A percentile compares a stretch with the other conserved stretches of the same genome.
Evolutionary conservation across 768 basidiomycete species (phyloP).

Genomic region (Suillus paluster): DNA sequence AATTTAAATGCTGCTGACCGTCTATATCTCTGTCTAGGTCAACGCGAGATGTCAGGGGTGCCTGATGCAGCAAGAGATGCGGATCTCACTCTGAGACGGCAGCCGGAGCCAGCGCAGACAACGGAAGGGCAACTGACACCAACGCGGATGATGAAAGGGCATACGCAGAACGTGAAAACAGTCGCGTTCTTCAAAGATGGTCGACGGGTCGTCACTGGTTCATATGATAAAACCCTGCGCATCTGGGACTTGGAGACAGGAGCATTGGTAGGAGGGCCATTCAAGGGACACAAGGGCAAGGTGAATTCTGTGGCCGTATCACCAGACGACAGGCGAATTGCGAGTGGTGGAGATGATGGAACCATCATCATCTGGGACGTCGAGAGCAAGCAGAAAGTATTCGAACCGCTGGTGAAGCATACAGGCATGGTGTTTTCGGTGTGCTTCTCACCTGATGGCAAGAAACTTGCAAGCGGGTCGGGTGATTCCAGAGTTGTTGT

Average conservation of each 20-base stretch:
- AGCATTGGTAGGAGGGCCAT: not conserved
- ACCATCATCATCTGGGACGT: conserved; percentile 36
- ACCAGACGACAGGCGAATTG: conserved; percentile 10
- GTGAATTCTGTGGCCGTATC: conserved; percentile 4
- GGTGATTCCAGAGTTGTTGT: conserved; percentile 9
- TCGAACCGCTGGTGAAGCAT: conserved; percentile 11
- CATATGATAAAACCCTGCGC: conserved; percentile 30
- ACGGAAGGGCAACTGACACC: too few relatives aligned
- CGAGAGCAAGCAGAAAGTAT: conserved; percentile 15
- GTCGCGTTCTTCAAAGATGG: conserved; percentile 35
- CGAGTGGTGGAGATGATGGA: conserved; percentile 35
- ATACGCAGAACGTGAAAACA: conserved; percentile 28
- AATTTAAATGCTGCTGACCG: not conserved
- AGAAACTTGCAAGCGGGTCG: conserved; percentile 14
- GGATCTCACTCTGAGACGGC: not conserved
- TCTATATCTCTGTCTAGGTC: not conserved
- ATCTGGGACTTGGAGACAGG: conserved; percentile 10
- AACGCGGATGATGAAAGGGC: conserved; percentile 12
- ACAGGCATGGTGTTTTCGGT: conserved; percentile 9
- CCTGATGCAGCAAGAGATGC: not conserved
- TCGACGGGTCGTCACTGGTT: conserved; percentile 27
- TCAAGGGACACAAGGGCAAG: conserved; percentile 7
- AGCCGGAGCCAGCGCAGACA: too few relatives aligned
- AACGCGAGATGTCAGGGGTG: not conserved
- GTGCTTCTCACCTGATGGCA: conserved; percentile 18